Evolutionary conservation across 805 yeast genomes (phyloP).

Genomic region (Lipomyces japonicus): DNA sequence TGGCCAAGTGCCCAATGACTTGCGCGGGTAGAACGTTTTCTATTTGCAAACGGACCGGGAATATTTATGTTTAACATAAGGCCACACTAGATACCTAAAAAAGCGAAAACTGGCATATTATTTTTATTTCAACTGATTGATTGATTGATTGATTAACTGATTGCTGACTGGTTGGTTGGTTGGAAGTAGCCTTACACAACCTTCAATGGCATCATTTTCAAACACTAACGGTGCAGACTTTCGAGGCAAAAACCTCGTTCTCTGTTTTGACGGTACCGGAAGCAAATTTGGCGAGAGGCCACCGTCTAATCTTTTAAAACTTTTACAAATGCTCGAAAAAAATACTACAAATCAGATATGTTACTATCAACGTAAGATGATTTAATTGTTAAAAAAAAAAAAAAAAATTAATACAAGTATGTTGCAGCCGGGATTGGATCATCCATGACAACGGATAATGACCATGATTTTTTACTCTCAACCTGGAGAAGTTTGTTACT

Average conservation of each 20-base stretch:
- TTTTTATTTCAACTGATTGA: no score
- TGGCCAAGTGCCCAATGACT: no score
- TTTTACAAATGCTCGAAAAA: slow-evolving; percentile 17
- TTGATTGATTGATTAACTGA: no score
- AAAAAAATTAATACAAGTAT: no score
- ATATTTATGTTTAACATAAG: no score
- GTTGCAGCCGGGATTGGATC: slow-evolving; percentile 60
- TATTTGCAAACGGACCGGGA: no score
- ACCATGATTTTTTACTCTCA: slow-evolving; percentile 1
- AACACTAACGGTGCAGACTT: not conserved
- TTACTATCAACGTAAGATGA: slow-evolving; percentile 25
- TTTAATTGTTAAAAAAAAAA: no score
- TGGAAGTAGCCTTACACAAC: not conserved
- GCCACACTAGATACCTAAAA: no score
- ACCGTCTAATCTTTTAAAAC: slow-evolving; percentile 15
- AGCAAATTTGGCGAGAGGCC: slow-evolving; percentile 9
- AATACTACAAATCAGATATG: slow-evolving; percentile 1
- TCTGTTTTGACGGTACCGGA: slow-evolving; percentile 25
- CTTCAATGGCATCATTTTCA: not conserved
- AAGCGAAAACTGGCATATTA: no score
- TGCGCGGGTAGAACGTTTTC: no score
- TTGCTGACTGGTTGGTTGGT: no score
- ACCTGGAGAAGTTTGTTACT: slow-evolving; percentile 24
- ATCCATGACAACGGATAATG: slow-evolving; percentile 36
- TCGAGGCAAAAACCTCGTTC: slow-evolving; percentile 11